Conservation (phyloP, 1,284 basidiomycete species). For the Inonotus hispidus region DNA sequence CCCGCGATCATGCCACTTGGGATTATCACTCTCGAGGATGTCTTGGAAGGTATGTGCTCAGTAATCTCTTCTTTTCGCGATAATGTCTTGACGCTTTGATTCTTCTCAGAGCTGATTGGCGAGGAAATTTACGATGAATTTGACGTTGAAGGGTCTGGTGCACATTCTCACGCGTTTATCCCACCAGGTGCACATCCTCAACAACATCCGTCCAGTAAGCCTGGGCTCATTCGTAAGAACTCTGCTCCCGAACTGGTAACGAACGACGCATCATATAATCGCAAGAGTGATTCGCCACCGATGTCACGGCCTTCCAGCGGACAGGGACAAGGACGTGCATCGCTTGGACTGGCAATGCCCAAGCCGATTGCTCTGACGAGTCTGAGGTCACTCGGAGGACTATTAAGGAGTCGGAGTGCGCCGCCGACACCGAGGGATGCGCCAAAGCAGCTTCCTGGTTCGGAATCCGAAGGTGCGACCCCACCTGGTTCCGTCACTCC, state of each 20-base stretch:
- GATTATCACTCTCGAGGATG: constrained; percentile 91
- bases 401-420: constrained; percentile 56
- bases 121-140: constrained; percentile 91
- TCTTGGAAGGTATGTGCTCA: constrained; percentile 66
- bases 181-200: constrained; percentile 31
- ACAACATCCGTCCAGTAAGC: constrained; percentile 17
- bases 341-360: constrained; percentile 27
- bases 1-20: constrained; percentile 77
- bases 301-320: constrained; percentile 14
- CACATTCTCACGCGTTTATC: constrained; percentile 47
- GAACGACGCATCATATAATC: constrained; percentile 1
- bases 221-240: constrained; percentile 24
- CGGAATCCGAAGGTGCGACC: constrained; percentile 10
- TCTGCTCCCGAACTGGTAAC: constrained; percentile 30
- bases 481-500: constrained; percentile 17
- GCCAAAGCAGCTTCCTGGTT: constrained; percentile 19
- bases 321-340: constrained; percentile 3
- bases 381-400: constrained; percentile 27
- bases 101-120: constrained; percentile 67
- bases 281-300: constrained; percentile 12
- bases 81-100: constrained; percentile 9
- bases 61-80: neutral
- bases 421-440: constrained; percentile 41
- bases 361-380: constrained; percentile 39
- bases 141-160: constrained; percentile 65